Percentiles rank a stretch among this genome's conserved stretches.
phyloP scores from a whole-genome alignment of 2,329 filamentous ascomycete genomes.

The Phialemonium atrogriseum region DNA sequence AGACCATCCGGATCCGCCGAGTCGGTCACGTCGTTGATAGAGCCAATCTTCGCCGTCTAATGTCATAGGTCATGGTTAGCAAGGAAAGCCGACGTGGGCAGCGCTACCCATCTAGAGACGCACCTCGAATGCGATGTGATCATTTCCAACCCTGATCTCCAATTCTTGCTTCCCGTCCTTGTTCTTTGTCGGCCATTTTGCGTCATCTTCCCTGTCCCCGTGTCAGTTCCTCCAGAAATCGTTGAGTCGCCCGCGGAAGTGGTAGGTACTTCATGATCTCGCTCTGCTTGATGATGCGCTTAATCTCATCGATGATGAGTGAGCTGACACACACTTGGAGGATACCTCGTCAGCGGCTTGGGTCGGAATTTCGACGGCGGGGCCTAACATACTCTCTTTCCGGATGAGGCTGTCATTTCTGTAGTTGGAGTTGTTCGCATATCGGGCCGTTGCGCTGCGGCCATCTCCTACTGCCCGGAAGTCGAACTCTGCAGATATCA shows the following conservation, averaged over 20 bases:
- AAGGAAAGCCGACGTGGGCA: too few relatives aligned
- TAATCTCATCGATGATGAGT: constrained; percentile 85
- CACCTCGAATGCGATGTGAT: constrained; percentile 97
- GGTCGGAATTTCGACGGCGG: background rate
- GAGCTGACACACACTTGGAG: constrained; percentile 87
- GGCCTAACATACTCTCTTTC: constrained; percentile 81
- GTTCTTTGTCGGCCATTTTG: constrained; percentile 98
- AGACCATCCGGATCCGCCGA: constrained; percentile 93
- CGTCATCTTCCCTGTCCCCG: constrained; percentile 76
- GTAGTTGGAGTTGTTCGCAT: constrained; percentile 99
- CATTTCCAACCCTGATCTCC: constrained; percentile 86
- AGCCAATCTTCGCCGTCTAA: constrained; percentile 96
- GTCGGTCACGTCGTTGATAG: constrained; percentile 91
- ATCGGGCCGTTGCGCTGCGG: constrained; percentile 84
- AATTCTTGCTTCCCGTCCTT: constrained; percentile 96
- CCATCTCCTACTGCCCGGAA: constrained; percentile 89
- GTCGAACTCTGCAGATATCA: constrained; percentile 70
- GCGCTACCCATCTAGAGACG: too few relatives aligned
- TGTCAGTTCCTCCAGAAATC: constrained; percentile 15
- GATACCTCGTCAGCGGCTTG: constrained; percentile 3
- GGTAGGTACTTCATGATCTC: constrained; percentile 86
- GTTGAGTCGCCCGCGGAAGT: background rate
- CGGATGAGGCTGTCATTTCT: constrained; percentile 96
- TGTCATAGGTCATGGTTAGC: constrained; percentile 9
- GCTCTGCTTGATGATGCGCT: constrained; percentile 92